Evolutionary conservation across 352 stramenopile genomes (phyloP).

Genomic region (Phytophthora cactorum): DNA sequence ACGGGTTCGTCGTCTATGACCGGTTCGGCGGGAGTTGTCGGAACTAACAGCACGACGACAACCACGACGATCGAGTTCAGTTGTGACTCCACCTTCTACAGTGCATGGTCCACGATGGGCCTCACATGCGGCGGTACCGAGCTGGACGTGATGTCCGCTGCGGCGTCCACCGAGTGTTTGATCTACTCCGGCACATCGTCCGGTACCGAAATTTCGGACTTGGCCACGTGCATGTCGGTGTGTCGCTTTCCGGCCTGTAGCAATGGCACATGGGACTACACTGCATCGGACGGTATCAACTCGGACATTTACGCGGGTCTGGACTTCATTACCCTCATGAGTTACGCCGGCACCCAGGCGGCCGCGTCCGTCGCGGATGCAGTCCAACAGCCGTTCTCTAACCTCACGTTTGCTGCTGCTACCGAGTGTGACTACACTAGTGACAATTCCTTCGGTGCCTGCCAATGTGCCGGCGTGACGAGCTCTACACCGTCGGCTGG

Average conservation of each 20-base stretch:
- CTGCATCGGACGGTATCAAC: conserved; percentile 61
- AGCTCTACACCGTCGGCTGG: conserved; percentile 25
- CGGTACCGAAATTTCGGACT: conserved; percentile 49
- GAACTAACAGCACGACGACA: conserved; percentile 7
- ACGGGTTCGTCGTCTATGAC: conserved; percentile 18
- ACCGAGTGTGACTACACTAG: conserved; percentile 63
- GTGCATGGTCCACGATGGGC: conserved; percentile 71
- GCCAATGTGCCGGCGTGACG: conserved; percentile 63
- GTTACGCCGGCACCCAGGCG: conserved; percentile 41
- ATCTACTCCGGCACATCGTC: conserved; percentile 79
- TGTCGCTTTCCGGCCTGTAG: conserved; percentile 80
- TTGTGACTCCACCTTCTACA: conserved; percentile 81
- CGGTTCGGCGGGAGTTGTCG: conserved; percentile 11
- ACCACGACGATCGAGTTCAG: conserved; percentile 57
- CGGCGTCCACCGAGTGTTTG: conserved; percentile 66
- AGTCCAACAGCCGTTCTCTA: conserved; percentile 52
- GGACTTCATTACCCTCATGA: conserved; percentile 72
- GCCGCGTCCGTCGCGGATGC: conserved; percentile 32
- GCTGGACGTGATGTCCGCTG: conserved; percentile 55
- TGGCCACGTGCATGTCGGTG: conserved; percentile 80
- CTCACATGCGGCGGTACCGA: conserved; percentile 62
- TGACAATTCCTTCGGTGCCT: conserved; percentile 62
- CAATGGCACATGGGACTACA: conserved; percentile 83
- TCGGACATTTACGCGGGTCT: conserved; percentile 74
- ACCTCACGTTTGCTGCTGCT: conserved; percentile 59